These are phyloP conservation scores for Aspergillus uvarum DNA, from an alignment of 2,329 filamentous ascomycete genomes.

Conservation along the genomic window DNA sequence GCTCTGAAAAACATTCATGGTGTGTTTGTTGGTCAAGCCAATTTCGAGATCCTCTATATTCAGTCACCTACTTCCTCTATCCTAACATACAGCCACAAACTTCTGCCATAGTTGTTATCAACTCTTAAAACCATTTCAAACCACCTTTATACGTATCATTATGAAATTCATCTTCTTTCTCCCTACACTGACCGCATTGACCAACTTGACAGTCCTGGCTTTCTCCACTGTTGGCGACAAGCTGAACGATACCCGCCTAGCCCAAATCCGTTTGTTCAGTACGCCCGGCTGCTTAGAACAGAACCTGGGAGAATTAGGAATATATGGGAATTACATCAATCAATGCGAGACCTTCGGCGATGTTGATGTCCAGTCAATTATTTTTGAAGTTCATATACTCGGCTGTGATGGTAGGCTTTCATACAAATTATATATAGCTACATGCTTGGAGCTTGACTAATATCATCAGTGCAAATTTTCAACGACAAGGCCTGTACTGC, in stretches of 20 bases:
- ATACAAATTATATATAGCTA: background rate
- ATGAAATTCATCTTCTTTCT: background rate
- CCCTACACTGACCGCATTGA: background rate
- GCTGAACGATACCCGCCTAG: background rate
- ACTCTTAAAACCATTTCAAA: no score
- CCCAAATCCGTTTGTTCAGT: background rate
- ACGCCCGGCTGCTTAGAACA: background rate
- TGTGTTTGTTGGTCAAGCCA: no score
- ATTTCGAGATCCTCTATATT: no score
- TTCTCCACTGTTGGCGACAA: background rate
- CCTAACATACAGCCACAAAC: no score
- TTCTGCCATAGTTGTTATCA: no score
- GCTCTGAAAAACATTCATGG: no score
- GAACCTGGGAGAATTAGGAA: background rate
- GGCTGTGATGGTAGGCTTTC: background rate
- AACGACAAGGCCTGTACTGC: no score
- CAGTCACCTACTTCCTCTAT: no score
- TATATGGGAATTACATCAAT: background rate
- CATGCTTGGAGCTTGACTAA: no score
- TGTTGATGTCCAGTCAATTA: background rate
- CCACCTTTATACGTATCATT: background rate
- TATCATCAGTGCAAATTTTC: no score
- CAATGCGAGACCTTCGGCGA: background rate
- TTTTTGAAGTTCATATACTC: background rate
- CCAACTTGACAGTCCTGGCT: background rate